Conservation (phyloP, 106 monocot genomes). For the Apostasia shenzhenica region DNA sequence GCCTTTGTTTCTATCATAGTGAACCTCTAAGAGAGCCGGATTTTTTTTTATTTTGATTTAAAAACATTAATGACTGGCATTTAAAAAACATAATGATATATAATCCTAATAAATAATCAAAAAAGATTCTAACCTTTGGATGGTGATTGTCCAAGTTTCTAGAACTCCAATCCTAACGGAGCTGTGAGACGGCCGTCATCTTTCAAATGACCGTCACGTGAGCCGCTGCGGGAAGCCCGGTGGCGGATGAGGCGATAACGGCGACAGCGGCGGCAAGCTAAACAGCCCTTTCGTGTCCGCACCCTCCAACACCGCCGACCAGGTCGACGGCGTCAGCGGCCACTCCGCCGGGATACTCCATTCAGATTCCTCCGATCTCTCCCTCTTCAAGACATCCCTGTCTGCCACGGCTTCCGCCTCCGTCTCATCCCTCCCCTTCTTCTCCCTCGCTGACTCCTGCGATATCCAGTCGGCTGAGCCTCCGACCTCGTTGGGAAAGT, state of each 20-base stretch:
- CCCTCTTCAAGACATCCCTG: neutral
- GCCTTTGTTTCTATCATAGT: too few relatives aligned
- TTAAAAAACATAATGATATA: too few relatives aligned
- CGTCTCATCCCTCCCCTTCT: slow-evolving; percentile 8
- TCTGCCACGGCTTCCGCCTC: neutral
- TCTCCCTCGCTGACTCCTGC: neutral
- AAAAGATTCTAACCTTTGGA: too few relatives aligned
- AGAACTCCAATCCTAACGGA: too few relatives aligned
- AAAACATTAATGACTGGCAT: too few relatives aligned
- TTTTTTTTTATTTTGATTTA: too few relatives aligned
- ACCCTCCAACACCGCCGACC: slow-evolving; percentile 17
- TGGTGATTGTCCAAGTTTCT: too few relatives aligned
- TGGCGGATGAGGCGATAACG: slow-evolving; percentile 16
- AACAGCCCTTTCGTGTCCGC: slow-evolving; percentile 9
- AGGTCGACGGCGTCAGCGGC: slow-evolving; percentile 33
- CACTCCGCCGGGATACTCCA: neutral
- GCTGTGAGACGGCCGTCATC: too few relatives aligned
- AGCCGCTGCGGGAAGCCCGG: slow-evolving; percentile 10
- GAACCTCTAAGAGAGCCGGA: too few relatives aligned
- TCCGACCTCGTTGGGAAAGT: slow-evolving; percentile 72
- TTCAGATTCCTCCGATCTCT: neutral
- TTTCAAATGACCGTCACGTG: neutral
- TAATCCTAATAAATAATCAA: too few relatives aligned
- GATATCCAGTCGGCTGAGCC: neutral
- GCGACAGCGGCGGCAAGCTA: slow-evolving; percentile 14